Conservation (phyloP, 495 filamentous ascomycete species). For the Apiosordaria backusii region DNA sequence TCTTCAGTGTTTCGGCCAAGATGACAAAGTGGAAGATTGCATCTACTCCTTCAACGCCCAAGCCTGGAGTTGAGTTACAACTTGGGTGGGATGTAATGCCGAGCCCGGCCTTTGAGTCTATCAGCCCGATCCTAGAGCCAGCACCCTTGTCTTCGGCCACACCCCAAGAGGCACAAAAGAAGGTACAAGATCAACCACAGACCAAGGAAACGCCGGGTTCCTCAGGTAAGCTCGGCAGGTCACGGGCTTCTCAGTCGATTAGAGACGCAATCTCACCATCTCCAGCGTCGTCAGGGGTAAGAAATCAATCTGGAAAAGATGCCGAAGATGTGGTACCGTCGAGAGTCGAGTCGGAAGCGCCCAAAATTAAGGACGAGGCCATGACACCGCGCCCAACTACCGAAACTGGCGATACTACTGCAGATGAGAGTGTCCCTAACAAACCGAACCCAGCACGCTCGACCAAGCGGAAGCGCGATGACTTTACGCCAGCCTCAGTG, state of each 20-base stretch:
- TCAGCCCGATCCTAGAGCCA: conserved; percentile 38
- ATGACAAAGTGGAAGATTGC: conserved; percentile 49
- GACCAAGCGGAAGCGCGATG: conserved; percentile 48
- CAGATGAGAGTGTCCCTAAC: conserved; percentile 40
- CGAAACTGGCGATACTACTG: conserved; percentile 48
- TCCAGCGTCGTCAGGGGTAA: neutral
- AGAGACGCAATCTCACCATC: conserved; percentile 22
- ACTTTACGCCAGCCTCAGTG: conserved; percentile 31
- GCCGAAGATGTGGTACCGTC: conserved; percentile 20
- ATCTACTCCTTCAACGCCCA: conserved; percentile 47
- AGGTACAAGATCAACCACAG: neutral
- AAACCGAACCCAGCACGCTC: conserved; percentile 26
- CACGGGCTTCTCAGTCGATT: conserved; percentile 8
- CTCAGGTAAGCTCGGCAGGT: conserved; percentile 15
- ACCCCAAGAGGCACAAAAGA: neutral
- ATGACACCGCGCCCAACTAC: conserved; percentile 55
- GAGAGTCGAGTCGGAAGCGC: conserved; percentile 8
- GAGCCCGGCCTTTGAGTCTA: conserved; percentile 44
- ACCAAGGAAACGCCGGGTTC: conserved; percentile 9
- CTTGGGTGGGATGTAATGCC: conserved; percentile 30
- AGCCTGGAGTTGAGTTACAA: conserved; percentile 21
- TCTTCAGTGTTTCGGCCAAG: conserved; percentile 29
- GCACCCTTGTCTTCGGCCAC: neutral
- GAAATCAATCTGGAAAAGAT: neutral
- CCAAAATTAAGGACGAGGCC: conserved; percentile 66